Conservation (phyloP, 148 eudicot genomes). For the Chenopodium formosanum region DNA sequence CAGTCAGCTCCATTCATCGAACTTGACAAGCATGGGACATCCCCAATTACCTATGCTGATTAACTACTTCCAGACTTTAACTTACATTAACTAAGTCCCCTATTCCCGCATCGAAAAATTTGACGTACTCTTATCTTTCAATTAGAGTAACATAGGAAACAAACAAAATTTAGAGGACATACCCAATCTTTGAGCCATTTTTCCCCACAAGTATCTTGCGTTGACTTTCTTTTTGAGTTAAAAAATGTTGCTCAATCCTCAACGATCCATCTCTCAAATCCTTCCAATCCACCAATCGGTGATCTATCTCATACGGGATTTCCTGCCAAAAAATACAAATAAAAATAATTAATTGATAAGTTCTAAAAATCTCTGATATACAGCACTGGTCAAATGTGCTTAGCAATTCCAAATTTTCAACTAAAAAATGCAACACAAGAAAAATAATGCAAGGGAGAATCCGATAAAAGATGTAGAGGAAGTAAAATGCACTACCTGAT, state of each 20-base stretch:
- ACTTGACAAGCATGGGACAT: not conserved
- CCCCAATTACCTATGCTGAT: not conserved
- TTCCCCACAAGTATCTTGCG: slow-evolving; percentile 92
- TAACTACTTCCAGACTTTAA: not conserved
- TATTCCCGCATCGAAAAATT: not conserved
- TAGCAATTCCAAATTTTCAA: not conserved
- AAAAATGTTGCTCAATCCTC: slow-evolving; percentile 87
- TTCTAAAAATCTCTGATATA: not conserved
- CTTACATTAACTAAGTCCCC: not conserved
- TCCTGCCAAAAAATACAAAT: slow-evolving; percentile 49
- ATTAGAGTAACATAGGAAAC: not conserved
- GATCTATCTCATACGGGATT: slow-evolving; percentile 81
- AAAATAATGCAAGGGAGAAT: not conserved
- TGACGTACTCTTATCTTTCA: not conserved
- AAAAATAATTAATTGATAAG: not conserved
- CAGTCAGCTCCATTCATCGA: not conserved
- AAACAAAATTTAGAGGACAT: slow-evolving; percentile 20
- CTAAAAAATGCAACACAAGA: too few relatives aligned
- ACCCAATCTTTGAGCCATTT: slow-evolving; percentile 95
- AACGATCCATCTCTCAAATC: slow-evolving; percentile 85
- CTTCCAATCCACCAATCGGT: slow-evolving; percentile 86
- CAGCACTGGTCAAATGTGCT: not conserved
- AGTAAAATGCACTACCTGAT: slow-evolving; percentile 55
- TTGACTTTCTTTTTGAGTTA: slow-evolving; percentile 81
- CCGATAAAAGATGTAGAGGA: not conserved